Evolutionary conservation across 805 yeast species (phyloP), one percentile per base, ranked within the genome.

Genomic region (Ogataea sp.): DNA sequence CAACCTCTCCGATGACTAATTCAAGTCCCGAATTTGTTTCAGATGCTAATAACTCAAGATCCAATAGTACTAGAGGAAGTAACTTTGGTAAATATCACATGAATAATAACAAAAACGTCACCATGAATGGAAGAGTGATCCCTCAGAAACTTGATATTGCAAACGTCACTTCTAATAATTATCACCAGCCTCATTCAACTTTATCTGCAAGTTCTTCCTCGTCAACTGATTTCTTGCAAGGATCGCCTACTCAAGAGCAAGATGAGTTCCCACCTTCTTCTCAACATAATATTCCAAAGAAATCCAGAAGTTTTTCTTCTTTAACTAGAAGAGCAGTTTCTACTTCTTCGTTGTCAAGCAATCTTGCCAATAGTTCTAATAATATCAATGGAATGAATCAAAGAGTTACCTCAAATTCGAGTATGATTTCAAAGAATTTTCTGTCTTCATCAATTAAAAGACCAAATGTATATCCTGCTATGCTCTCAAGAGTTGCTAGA

Each of bases 391-490:
- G 20, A 18, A 6, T 11, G 16, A 46, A 59, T 48, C n/a, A 30
- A 5, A 54, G 53, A 32, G 36, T 50, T 17, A 48, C 39, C 33
- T 48, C 59, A 6, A 52, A 50, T 25, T 47, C 61, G 2, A 51
- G 62, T 0, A 40, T 57, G 4, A 57, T 70, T 3, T 62, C 67
- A 20, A 67, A 69, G 43, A 68, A 83, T 0, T 58, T 74, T 29
- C 65, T 72, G 13, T 62, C 78, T 1, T 62, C 79, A 2, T 51
- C 71, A 14, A 58, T 70, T 11, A 64, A 64, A 39, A 70, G 73
- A 41, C 94, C 96, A 6, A 65, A 72, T 16, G 89, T 88, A 2
- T 88, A 93, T 57, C 96, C 97, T 2, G 97, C 98, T 1, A 51
- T 86, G 52, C 64, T 93, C 16, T 86, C 96, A 4, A 70, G 78